Evolutionary conservation across 129 eudicot genomes (phyloP).

Genomic region (Pulicaria dysenterica): DNA sequence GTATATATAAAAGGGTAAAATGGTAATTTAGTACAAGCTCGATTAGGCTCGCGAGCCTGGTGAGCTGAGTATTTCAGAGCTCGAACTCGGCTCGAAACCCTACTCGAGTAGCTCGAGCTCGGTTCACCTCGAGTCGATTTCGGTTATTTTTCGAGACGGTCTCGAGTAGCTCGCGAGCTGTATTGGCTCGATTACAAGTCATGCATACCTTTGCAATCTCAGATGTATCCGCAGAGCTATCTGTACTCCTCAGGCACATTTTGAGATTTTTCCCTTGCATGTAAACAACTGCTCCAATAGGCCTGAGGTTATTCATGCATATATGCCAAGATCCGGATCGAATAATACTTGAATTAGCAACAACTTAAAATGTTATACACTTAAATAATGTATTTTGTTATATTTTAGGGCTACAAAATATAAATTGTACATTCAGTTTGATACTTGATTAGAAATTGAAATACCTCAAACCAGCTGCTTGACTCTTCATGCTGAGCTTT

Average conservation of each 20-base stretch:
- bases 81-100: too few species aligned
- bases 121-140: too few species aligned
- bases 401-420: conserved; percentile 5
- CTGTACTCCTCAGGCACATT: conserved; percentile 80
- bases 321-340: neutral
- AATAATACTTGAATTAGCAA: too few species aligned
- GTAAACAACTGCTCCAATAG: conserved; percentile 90
- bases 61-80: too few species aligned
- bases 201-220: conserved; percentile 79
- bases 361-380: neutral
- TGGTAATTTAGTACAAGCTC: too few species aligned
- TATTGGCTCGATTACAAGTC: too few species aligned
- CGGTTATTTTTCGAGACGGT: too few species aligned
- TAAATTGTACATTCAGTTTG: neutral
- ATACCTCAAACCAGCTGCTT: conserved; percentile 83
- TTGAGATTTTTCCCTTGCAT: conserved; percentile 85
- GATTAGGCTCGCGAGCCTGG: too few species aligned
- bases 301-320: conserved; percentile 46
- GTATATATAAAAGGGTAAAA: too few species aligned
- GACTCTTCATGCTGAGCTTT: conserved; percentile 70
- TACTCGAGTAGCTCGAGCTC: too few species aligned
- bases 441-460: conserved; percentile 8
- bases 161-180: too few species aligned
- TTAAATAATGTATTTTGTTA: neutral
- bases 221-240: conserved; percentile 70